Conservation (phyloP, 495 filamentous ascomycete genomes). For the Lophiostoma macrostomum region DNA sequence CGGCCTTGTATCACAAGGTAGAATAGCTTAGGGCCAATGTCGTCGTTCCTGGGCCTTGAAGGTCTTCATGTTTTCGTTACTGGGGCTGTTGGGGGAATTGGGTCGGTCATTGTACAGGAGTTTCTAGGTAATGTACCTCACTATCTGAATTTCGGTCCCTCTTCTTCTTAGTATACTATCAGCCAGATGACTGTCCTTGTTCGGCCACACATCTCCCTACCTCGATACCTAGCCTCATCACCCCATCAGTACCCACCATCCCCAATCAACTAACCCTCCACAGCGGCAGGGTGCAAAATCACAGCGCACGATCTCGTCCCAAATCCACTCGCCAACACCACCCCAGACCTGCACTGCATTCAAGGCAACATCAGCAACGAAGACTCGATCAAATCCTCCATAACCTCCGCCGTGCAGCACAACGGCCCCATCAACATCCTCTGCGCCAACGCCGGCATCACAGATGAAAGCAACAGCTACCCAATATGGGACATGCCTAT, state of each 20-base stretch:
- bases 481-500: slow-evolving; percentile 55
- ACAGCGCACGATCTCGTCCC: slow-evolving; percentile 50
- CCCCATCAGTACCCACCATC: too few species aligned
- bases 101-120: slow-evolving; percentile 48
- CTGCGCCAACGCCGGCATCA: slow-evolving; percentile 52
- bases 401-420: slow-evolving; percentile 45
- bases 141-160: neutral
- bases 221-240: too few species aligned
- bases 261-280: neutral
- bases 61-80: slow-evolving; percentile 58
- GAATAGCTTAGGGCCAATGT: neutral
- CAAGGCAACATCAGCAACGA: slow-evolving; percentile 51
- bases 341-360: slow-evolving; percentile 39
- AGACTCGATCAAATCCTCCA: slow-evolving; percentile 45
- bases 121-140: slow-evolving; percentile 48
- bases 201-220: neutral
- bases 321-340: slow-evolving; percentile 33
- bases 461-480: slow-evolving; percentile 45
- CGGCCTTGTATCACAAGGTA: neutral
- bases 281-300: slow-evolving; percentile 55
- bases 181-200: neutral
- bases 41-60: slow-evolving; percentile 51
- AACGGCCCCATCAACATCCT: slow-evolving; percentile 55
- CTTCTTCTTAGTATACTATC: neutral
- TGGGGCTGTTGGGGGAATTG: slow-evolving; percentile 55